Conservation (phyloP, 108 stramenopile genomes). For the Nitzschia palea region DNA sequence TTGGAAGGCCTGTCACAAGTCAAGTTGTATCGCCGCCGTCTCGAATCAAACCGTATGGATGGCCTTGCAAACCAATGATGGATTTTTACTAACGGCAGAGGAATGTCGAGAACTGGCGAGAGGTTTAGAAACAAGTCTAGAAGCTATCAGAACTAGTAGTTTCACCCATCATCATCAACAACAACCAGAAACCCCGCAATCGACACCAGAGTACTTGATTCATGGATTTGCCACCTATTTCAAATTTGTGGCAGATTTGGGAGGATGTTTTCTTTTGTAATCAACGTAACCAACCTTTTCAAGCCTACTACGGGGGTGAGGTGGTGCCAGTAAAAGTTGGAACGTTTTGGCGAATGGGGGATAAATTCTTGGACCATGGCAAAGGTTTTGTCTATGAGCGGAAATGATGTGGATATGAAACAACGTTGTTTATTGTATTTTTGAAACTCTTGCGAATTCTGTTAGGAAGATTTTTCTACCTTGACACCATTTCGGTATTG, state of each 20-base stretch:
- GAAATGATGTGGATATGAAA: no score
- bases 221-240: conserved; percentile 19
- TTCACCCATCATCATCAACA: not conserved
- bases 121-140: not conserved
- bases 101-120: conserved; percentile 14
- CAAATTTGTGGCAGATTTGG: conserved; percentile 8
- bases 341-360: no score
- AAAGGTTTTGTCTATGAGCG: no score
- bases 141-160: no score
- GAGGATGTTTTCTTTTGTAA: conserved; percentile 30
- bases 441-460: no score
- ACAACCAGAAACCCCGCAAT: not conserved
- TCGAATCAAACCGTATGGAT: conserved; percentile 4
- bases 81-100: conserved; percentile 16
- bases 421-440: no score
- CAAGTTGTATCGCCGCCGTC: conserved; percentile 15
- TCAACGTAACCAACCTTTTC: no score
- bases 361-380: no score
- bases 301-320: no score
- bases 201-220: not conserved
- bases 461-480: no score
- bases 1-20: conserved; percentile 30
- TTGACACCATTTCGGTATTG: conserved; percentile 53
- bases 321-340: no score
- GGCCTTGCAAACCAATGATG: conserved; percentile 26